Evolutionary conservation across 176 grass and related monocot species (phyloP).

Genomic region (Raddia distichophylla): DNA sequence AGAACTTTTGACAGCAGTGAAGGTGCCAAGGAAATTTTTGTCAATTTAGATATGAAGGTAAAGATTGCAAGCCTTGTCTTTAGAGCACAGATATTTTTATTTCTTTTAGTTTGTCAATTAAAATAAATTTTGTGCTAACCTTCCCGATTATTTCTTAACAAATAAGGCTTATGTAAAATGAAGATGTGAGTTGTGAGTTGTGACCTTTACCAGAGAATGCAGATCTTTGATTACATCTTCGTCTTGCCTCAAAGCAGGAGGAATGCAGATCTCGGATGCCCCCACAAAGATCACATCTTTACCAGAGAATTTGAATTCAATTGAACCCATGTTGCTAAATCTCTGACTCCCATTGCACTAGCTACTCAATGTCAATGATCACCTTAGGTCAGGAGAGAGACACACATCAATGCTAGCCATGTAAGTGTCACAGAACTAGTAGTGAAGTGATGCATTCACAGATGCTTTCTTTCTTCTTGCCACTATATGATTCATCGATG

Average conservation of each 20-base stretch:
- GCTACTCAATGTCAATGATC: slow-evolving; percentile 2
- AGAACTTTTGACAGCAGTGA: slow-evolving; percentile 57
- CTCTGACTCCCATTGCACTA: slow-evolving; percentile 33
- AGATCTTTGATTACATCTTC: too few species aligned
- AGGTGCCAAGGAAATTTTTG: slow-evolving; percentile 32
- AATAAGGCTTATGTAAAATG: slow-evolving; percentile 12
- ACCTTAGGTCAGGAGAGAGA: slow-evolving; percentile 10
- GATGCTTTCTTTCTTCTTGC: slow-evolving; percentile 13
- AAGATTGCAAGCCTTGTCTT: slow-evolving; percentile 11
- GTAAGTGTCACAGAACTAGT: slow-evolving; percentile 18
- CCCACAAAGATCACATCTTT: too few species aligned
- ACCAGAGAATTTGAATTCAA: too few species aligned
- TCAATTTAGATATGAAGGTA: slow-evolving; percentile 49
- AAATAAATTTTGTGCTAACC: not conserved
- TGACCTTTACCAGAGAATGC: too few species aligned
- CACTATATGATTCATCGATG: slow-evolving; percentile 52
- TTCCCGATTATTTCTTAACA: not conserved
- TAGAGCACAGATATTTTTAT: not conserved
- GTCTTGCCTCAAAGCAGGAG: too few species aligned
- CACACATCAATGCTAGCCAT: slow-evolving; percentile 18
- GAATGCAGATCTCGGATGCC: too few species aligned
- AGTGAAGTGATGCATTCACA: slow-evolving; percentile 26
- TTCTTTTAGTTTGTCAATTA: slow-evolving; percentile 6
- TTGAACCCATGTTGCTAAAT: too few species aligned
- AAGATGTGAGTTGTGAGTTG: not conserved